Evolutionary conservation across 78 protist genomes (phyloP).

Genomic region (Chrysochromulina parva): DNA sequence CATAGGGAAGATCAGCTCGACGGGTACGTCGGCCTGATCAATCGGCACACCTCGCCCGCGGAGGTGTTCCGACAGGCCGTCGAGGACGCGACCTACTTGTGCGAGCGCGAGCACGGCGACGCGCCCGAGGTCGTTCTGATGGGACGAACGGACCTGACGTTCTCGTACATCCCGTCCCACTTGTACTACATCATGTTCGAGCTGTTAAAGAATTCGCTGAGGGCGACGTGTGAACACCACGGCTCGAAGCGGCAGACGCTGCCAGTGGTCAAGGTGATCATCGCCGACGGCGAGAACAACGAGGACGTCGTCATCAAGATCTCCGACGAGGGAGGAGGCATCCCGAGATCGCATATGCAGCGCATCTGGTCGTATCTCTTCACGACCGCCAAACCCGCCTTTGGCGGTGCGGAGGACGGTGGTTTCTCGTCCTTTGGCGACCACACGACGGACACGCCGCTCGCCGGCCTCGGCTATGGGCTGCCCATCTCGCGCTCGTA

Average conservation of each 20-base stretch:
- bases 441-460: slow-evolving; percentile 33
- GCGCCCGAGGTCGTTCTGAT: slow-evolving; percentile 45
- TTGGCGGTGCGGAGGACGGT: background rate
- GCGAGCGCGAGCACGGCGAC: slow-evolving; percentile 44
- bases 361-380: slow-evolving; percentile 55
- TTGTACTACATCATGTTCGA: slow-evolving; percentile 70
- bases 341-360: slow-evolving; percentile 46
- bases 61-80: slow-evolving; percentile 40
- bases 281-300: slow-evolving; percentile 59
- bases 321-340: slow-evolving; percentile 78
- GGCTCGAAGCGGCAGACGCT: background rate
- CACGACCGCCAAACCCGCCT: slow-evolving; percentile 61
- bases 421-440: background rate
- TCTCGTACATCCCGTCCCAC: slow-evolving; percentile 68
- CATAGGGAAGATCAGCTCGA: background rate
- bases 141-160: background rate
- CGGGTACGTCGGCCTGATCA: slow-evolving; percentile 47
- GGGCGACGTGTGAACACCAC: slow-evolving; percentile 27
- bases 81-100: slow-evolving; percentile 37
- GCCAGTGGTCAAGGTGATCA: background rate
- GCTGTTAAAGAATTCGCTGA: slow-evolving; percentile 59
- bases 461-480: slow-evolving; percentile 81
- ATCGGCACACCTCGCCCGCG: slow-evolving; percentile 18
- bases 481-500: slow-evolving; percentile 63
- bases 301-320: slow-evolving; percentile 51